phyloP scores from a whole-genome alignment of 768 basidiomycete species.

The Rhizopogon sp. region DNA sequence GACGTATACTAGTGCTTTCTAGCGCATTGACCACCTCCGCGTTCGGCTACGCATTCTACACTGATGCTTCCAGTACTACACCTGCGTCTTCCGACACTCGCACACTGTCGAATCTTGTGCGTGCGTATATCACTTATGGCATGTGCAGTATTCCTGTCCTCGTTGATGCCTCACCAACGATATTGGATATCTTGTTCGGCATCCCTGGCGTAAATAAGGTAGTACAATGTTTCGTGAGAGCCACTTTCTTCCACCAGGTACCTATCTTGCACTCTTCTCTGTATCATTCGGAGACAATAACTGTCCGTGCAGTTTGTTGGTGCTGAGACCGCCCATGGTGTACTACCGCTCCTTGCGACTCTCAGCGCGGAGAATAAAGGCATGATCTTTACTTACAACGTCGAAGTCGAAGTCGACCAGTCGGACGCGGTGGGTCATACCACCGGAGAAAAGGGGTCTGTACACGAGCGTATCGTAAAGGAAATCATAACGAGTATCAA shows the following conservation, averaged over 20 bases:
- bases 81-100: background rate
- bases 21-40: background rate
- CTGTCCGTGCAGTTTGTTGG: slow-evolving; percentile 70
- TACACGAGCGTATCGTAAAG: slow-evolving; percentile 60
- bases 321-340: slow-evolving; percentile 71
- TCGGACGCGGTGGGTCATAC: slow-evolving; percentile 35
- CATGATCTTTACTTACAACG: slow-evolving; percentile 75
- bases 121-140: slow-evolving; percentile 79
- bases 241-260: slow-evolving; percentile 86
- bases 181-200: slow-evolving; percentile 49
- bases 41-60: background rate
- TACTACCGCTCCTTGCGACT: slow-evolving; percentile 56
- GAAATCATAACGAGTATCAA: slow-evolving; percentile 79
- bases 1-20: background rate
- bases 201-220: slow-evolving; percentile 53
- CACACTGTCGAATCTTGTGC: slow-evolving; percentile 11
- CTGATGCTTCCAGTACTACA: background rate
- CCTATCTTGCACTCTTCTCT: slow-evolving; percentile 6
- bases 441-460: slow-evolving; percentile 20
- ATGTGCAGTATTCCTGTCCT: slow-evolving; percentile 73
- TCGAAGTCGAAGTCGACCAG: slow-evolving; percentile 84
- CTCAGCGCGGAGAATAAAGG: slow-evolving; percentile 71
- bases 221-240: slow-evolving; percentile 64
- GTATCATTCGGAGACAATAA: background rate
- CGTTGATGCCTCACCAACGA: slow-evolving; percentile 67